Evolutionary conservation across 2,329 filamentous ascomycete genomes (phyloP), one percentile per base, ranked within the genome.

Genomic region (Fusarium hostae): DNA sequence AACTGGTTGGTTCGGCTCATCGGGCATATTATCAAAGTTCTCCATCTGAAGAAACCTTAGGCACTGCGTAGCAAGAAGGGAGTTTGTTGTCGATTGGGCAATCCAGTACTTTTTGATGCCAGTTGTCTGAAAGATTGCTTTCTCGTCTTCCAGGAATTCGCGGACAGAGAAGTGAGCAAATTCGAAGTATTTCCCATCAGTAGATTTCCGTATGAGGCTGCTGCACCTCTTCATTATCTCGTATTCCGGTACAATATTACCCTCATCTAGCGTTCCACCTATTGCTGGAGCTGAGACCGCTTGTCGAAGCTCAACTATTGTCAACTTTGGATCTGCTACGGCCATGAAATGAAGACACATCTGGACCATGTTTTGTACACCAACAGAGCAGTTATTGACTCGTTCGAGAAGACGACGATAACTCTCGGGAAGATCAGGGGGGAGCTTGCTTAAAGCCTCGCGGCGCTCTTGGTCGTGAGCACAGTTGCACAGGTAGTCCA

Each of bases 401-500:
- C 30, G 43, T 18, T 70, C 55, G 0, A 75, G 56, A 0, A 75
- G 43, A 1, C 72, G 68, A 3, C 51, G 55, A 4, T 75, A 75
- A 2, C 59, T 68, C 5, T 55, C 72, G 1, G 54, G 61, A 0
- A 73, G 22, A 0, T 47, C 51, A 0, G 70, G 56, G 0, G 70
- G 72, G 0, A 75, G 52, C 24, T 61, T 58, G 1, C 26, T 66
- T 0, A 72, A 39, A 1, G 72, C 72, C 7, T 73, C 58, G 0
- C 50, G 60, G 0, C 73, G 65, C 2, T 61, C 73, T 7, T 39
- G 24, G 5, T 75, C 70, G 0, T 45, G 51, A 1, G 45, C 50
- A 24, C 55, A 61, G 9, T 72, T 43, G 4, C 72, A 63, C 6
- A 75, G 60, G 15, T 75, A 63, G 51, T 75, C 70, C 0, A 75